Base-by-base conservation (phyloP, 495 filamentous ascomycete genomes). In the Penicillium egyptiacum region DNA sequence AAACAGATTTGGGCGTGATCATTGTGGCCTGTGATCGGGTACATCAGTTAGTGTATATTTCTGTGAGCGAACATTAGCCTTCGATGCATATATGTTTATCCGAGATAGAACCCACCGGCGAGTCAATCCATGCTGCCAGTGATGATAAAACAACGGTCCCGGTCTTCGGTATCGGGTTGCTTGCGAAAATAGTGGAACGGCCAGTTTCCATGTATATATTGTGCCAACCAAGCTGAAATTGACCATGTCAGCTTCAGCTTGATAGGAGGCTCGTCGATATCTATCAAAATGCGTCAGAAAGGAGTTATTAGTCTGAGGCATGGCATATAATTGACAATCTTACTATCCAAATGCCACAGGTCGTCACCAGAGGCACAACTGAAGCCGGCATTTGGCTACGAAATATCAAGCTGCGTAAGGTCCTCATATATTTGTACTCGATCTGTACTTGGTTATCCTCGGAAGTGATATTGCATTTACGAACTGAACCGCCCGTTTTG, bases 301-400 rank as follows among this genome's bases (percentile, higher is more conserved):
- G 0, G 6, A 37, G 35, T 37, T n/a, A 37, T 2, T 37, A 35
- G 1, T 16, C 31, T 3, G 31, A 35, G 12, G 12, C 0, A 35
- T 35, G 12, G 12, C 31, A 33, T 14, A 14, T 12, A 1, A 33
- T 2, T n/a, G 12, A n/a, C 14, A 5, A 16, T 37, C n/a, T 42
- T 40, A 73, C 69, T 68, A 43, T 72, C 68, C 37, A 73, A 64
- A 25, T 62, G 59, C 59, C 56, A 72, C 16, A 77, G 49, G 39
- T 58, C 53, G 52, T 71, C 69, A 14, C 63, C 64, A 23, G 61
- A 66, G 22, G 67, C 63, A 10, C 64, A 44, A 48, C 62, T 70
- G n/a, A 78, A 72, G 10, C 73, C 74, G 1, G 75, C 74, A 60
- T 76, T 76, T 77, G 0, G 74, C 71, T 51, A 77, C 68, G 42